phyloP scores from a whole-genome alignment of 2,329 filamentous ascomycete genomes.

The Rutstroemia sp. region DNA sequence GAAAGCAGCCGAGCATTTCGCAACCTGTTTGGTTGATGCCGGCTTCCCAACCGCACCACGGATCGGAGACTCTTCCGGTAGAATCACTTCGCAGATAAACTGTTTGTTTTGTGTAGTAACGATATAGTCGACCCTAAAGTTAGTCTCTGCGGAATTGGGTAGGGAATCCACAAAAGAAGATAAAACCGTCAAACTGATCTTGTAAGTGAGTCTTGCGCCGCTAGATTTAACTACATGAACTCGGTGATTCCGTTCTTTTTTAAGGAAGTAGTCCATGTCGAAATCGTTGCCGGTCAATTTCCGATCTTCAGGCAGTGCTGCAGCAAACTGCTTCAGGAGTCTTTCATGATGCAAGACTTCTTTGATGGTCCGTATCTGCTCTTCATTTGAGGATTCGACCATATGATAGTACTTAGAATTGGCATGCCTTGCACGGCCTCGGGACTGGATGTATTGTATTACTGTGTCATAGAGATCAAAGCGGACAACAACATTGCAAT shows the following conservation, averaged over 20 bases:
- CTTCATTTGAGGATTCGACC: conserved; percentile 62
- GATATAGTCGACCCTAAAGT: conserved; percentile 49
- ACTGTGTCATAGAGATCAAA: conserved; percentile 87
- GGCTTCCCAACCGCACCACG: conserved; percentile 55
- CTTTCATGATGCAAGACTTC: conserved; percentile 55
- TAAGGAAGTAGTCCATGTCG: conserved; percentile 48
- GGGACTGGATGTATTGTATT: conserved; percentile 92
- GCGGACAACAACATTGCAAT: conserved; percentile 60
- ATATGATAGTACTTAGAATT: conserved; percentile 81
- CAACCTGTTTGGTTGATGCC: conserved; percentile 63
- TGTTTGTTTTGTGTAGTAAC: conserved; percentile 47
- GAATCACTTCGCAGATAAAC: conserved; percentile 69
- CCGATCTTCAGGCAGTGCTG: conserved; percentile 65
- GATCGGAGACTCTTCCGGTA: conserved; percentile 70
- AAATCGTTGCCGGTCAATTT: conserved; percentile 54
- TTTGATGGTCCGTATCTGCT: conserved; percentile 48
- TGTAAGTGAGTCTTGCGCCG: conserved; percentile 72
- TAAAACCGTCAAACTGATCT: conserved; percentile 64
- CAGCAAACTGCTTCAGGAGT: conserved; percentile 69
- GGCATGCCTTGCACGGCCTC: conserved; percentile 72
- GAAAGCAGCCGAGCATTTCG: conserved; percentile 86
- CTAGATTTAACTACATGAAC: conserved; percentile 54
- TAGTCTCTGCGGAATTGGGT: conserved; percentile 36
- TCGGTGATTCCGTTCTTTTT: conserved; percentile 34
- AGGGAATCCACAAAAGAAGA: conserved; percentile 67